Evolutionary conservation across 495 filamentous ascomycete genomes (phyloP).

Genomic region (Penicillium goetzii): DNA sequence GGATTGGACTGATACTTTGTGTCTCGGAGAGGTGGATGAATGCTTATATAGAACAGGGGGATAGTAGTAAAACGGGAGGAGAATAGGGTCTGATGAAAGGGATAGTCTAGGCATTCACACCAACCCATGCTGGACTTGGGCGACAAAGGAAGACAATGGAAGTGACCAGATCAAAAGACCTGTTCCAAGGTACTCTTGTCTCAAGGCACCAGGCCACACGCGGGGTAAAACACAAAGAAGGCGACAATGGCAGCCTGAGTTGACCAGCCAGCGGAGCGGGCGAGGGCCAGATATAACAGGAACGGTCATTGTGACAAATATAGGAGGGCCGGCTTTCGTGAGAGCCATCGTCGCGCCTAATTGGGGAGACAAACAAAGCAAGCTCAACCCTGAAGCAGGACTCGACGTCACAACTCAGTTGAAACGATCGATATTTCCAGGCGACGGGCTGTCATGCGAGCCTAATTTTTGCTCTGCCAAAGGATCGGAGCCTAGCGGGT

Average conservation of each 20-base stretch:
- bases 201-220: slow-evolving; percentile 12
- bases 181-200: slow-evolving; percentile 11
- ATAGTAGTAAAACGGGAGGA: background rate
- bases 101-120: slow-evolving; percentile 16
- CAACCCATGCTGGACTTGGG: slow-evolving; percentile 15
- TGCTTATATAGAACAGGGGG: slow-evolving; percentile 1
- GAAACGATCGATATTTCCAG: slow-evolving; percentile 23
- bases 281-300: background rate
- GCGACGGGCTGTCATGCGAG: slow-evolving; percentile 9
- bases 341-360: slow-evolving; percentile 13
- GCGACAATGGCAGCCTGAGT: slow-evolving; percentile 5
- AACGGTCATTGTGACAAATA: slow-evolving; percentile 25
- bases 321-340: slow-evolving; percentile 11
- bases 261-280: slow-evolving; percentile 7
- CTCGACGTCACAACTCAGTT: slow-evolving; percentile 14
- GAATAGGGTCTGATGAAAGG: slow-evolving; percentile 5
- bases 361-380: slow-evolving; percentile 21
- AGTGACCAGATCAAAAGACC: slow-evolving; percentile 10
- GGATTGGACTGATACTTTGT: background rate
- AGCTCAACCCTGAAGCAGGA: slow-evolving; percentile 1
- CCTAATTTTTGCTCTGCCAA: slow-evolving; percentile 6
- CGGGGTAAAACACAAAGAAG: slow-evolving; percentile 8
- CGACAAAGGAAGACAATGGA: slow-evolving; percentile 11
- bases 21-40: background rate
- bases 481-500: slow-evolving; percentile 3